A percentile compares a stretch with the other conserved stretches of the same genome.
Conservation (phyloP, 2,329 filamentous ascomycete species). For the Aspergillus neoniger region DNA sequence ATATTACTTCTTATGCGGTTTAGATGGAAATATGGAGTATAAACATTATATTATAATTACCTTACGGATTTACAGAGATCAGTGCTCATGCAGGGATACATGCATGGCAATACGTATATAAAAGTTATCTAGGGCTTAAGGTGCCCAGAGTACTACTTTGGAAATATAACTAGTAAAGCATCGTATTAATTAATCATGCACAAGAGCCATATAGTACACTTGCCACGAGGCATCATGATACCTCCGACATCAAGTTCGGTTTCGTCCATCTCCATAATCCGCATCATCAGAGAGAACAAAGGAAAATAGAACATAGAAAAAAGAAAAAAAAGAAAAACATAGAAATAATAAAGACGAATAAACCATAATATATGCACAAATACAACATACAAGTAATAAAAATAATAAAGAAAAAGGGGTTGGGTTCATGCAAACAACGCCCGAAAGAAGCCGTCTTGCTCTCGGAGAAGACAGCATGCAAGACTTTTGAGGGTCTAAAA, state of each 20-base stretch:
- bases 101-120: not conserved
- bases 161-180: not conserved
- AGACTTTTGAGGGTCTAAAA: slow-evolving; percentile 14
- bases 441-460: slow-evolving; percentile 6
- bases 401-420: not conserved
- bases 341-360: not conserved
- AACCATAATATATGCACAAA: slow-evolving; percentile 14
- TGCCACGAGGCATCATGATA: not conserved
- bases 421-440: slow-evolving; percentile 10
- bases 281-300: slow-evolving; percentile 3
- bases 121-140: not conserved
- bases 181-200: not conserved
- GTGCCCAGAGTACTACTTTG: not conserved
- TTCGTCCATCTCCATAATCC: not conserved
- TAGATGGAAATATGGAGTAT: too few species aligned
- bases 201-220: not conserved
- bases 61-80: not conserved
- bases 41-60: not conserved
- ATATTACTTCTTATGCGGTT: slow-evolving; percentile 47
- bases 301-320: not conserved
- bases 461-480: slow-evolving; percentile 14
- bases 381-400: slow-evolving; percentile 12
- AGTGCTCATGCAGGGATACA: not conserved
- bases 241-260: not conserved
- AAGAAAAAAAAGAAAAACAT: not conserved